Conservation (phyloP, 768 basidiomycete genomes). For the Sarcomyxa edulis region DNA sequence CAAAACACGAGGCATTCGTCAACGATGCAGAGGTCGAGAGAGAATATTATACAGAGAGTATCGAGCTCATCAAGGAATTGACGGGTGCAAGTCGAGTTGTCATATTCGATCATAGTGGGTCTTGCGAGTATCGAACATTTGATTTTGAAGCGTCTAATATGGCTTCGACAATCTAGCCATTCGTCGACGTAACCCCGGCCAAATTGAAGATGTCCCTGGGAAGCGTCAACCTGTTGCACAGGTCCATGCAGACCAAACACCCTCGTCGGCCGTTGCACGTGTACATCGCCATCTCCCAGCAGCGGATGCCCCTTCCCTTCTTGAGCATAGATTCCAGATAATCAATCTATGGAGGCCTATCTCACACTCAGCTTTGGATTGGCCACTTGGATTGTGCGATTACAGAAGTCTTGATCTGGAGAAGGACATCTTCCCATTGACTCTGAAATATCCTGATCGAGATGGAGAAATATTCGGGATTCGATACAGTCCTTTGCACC, state of each 20-base stretch:
- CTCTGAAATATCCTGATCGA: conserved; percentile 41
- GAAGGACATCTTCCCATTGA: conserved; percentile 37
- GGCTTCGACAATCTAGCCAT: conserved; percentile 25
- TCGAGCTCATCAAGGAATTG: conserved; percentile 49
- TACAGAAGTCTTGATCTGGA: conserved; percentile 36
- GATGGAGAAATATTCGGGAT: conserved; percentile 50
- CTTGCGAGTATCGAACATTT: conserved; percentile 2
- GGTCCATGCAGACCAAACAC: conserved; percentile 51
- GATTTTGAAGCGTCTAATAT: background rate
- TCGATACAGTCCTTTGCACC: conserved; percentile 37
- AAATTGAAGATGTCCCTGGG: conserved; percentile 25
- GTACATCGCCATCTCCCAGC: conserved; percentile 47
- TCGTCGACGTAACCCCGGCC: conserved; percentile 37
- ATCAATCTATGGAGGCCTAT: conserved; percentile 63
- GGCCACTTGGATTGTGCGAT: conserved; percentile 49
- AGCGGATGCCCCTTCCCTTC: conserved; percentile 34
- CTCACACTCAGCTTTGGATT: conserved; percentile 37
- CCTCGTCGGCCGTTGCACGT: conserved; percentile 34
- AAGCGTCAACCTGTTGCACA: conserved; percentile 41
- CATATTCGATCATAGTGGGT: conserved; percentile 62
- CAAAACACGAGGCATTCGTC: conserved; percentile 41
- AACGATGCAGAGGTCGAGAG: conserved; percentile 45
- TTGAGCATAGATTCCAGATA: conserved; percentile 48
- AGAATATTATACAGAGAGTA: conserved; percentile 60
- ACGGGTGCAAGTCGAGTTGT: conserved; percentile 58